Percentiles rank a stretch among this genome's conserved stretches.
These are phyloP conservation scores for Penicilliopsis zonata DNA, from an alignment of 495 filamentous ascomycete species.

Conservation along the genomic window DNA sequence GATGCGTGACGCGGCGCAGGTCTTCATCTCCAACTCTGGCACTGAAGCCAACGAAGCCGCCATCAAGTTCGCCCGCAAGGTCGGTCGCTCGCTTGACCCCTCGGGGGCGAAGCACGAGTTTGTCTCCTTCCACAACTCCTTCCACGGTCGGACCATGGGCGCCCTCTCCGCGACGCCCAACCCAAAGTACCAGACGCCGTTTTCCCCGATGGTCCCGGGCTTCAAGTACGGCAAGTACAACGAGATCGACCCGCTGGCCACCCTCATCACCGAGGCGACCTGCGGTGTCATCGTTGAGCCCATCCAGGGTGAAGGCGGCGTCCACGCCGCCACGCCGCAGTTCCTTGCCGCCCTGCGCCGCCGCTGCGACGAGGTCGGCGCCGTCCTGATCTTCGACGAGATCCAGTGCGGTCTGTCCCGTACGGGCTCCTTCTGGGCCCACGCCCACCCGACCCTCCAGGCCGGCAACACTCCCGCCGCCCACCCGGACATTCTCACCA, in stretches of 20 bases:
- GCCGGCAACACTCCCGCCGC: slow-evolving; percentile 41
- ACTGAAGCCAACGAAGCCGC: slow-evolving; percentile 95
- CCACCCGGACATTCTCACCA: slow-evolving; percentile 89
- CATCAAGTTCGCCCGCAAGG: slow-evolving; percentile 91
- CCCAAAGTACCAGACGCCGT: slow-evolving; percentile 93
- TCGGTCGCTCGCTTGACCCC: slow-evolving; percentile 60
- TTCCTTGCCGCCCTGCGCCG: slow-evolving; percentile 69
- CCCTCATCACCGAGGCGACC: slow-evolving; percentile 69
- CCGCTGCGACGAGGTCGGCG: slow-evolving; percentile 77
- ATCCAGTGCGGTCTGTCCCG: slow-evolving; percentile 89
- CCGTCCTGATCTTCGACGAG: slow-evolving; percentile 87
- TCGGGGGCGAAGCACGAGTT: slow-evolving; percentile 69
- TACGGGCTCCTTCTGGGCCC: slow-evolving; percentile 85
- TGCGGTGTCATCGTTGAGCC: slow-evolving; percentile 96
- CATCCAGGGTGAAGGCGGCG: slow-evolving; percentile 93
- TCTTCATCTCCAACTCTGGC: slow-evolving; percentile 91
- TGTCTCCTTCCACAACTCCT: slow-evolving; percentile 78
- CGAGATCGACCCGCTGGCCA: slow-evolving; percentile 54
- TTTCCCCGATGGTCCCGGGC: slow-evolving; percentile 88
- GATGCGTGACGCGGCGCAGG: slow-evolving; percentile 70
- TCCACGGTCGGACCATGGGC: slow-evolving; percentile 96
- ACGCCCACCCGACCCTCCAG: slow-evolving; percentile 47
- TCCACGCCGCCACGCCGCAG: slow-evolving; percentile 68
- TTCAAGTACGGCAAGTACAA: slow-evolving; percentile 84
- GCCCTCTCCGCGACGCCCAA: slow-evolving; percentile 89